Conservation (phyloP, 2,329 filamentous ascomycete species). For the Bipolaris oryzae region DNA sequence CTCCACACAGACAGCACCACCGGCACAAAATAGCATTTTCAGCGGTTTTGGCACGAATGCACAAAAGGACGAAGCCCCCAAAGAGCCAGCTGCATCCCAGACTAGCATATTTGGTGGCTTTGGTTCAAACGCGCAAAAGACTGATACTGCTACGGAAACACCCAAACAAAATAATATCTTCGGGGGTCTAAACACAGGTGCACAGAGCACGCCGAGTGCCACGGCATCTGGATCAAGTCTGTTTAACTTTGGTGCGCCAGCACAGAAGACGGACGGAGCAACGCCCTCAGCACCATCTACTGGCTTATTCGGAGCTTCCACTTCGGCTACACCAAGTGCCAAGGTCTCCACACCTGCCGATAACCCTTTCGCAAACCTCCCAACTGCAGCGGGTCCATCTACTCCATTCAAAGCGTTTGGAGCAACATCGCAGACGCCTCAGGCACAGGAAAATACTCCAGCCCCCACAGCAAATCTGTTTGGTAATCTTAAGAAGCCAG, state of each 20-base stretch:
- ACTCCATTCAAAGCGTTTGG: constrained; percentile 15
- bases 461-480: constrained; percentile 23
- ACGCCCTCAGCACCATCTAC: constrained; percentile 20
- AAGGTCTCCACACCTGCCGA: constrained; percentile 16
- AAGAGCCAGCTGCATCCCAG: constrained; percentile 15
- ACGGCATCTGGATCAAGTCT: constrained; percentile 16
- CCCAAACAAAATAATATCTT: constrained; percentile 21
- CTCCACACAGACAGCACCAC: constrained; percentile 7
- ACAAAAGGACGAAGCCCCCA: constrained; percentile 12
- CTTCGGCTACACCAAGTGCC: constrained; percentile 7
- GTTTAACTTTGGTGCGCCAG: constrained; percentile 25
- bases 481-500: constrained; percentile 24
- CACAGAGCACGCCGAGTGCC: constrained; percentile 16
- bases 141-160: constrained; percentile 10
- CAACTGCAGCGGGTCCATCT: constrained; percentile 12
- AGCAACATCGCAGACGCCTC: constrained; percentile 16
- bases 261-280: constrained; percentile 18
- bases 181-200: constrained; percentile 18
- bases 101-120: constrained; percentile 25
- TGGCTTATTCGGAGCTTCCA: constrained; percentile 20
- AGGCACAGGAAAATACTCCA: constrained; percentile 18
- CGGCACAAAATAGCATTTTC: constrained; percentile 18
- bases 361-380: constrained; percentile 25
- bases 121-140: constrained; percentile 23
- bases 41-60: constrained; percentile 18